Base-by-base conservation (phyloP, 1,284 basidiomycete species). In the Ustanciosporium gigantosporum region DNA sequence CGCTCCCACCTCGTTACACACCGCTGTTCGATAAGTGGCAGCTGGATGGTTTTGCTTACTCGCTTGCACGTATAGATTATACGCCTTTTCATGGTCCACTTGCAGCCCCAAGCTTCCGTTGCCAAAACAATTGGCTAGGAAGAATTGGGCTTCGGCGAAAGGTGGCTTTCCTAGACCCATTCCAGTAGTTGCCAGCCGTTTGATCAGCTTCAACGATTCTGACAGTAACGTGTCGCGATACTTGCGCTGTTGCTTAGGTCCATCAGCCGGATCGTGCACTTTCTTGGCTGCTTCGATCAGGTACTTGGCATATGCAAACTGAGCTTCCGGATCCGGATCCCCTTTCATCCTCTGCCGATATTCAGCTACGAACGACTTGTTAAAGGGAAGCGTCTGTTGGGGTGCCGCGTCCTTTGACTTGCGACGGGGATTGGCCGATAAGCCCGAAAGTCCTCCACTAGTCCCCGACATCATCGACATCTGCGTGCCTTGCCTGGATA, bases 1-100 rank as follows among this genome's bases (percentile, higher is more conserved):
- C 1, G 92, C 93, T n/a, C 95, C 95, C 49, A 98, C 90, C 79
- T 98, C 95, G 80, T 97, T 97, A 80, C 95, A 99, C 4, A 98
- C 94, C 3, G 93, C 95, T 24, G 96, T 93, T 36, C 95, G 89
- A 77, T 98, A 99, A 23, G 89, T 92, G 19, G 92, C 93, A 0
- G 91, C 86, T 0, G 95, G 85, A 75, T 98, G 91, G 76, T 96
- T 95, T 80, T 96, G 90, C 80, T 97, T 98, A 29, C 89, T 89
- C 4, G 94, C 94, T 80, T 97, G 93, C 25, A 98, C 83, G 74
- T 97, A 98, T n/a, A 98, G 83, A 78, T 95, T 91, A 79, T 97
- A 99, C 0, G 94, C 94, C 73, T 91, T 89, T 75, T 97, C 93
- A 79, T 97, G 93, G 79, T 98, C 95, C 46, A 97, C 91, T 69